phyloP scores from a whole-genome alignment of 1,284 basidiomycete species.

The Leccinum fallax region DNA sequence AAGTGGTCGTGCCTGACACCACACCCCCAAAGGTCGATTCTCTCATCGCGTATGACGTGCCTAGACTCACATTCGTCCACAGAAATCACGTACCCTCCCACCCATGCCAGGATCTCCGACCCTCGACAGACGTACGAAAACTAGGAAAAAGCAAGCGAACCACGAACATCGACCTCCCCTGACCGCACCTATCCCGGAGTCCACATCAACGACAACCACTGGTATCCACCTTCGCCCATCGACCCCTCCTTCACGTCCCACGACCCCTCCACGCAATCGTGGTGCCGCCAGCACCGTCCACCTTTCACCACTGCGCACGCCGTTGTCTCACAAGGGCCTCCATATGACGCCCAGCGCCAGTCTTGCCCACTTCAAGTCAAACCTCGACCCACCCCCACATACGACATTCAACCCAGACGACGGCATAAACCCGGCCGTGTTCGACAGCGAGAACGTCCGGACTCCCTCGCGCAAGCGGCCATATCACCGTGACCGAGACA shows the following conservation, averaged over 20 bases:
- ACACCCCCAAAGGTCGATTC: conserved; percentile 33
- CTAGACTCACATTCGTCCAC: conserved; percentile 10
- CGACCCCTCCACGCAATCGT: conserved; percentile 35
- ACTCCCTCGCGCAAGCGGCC: conserved; percentile 57
- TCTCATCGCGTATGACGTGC: background rate
- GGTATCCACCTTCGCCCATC: conserved; percentile 35
- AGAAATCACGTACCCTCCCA: conserved; percentile 41
- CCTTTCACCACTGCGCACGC: conserved; percentile 63
- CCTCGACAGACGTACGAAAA: conserved; percentile 40
- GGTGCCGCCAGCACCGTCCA: conserved; percentile 31
- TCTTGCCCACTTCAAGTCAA: conserved; percentile 63
- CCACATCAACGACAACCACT: background rate
- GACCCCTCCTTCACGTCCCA: conserved; percentile 30
- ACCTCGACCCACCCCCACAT: conserved; percentile 62
- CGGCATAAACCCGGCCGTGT: conserved; percentile 41
- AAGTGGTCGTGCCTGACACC: conserved; percentile 13
- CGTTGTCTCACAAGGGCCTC: conserved; percentile 65
- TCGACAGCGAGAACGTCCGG: conserved; percentile 44
- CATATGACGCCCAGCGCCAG: conserved; percentile 66
- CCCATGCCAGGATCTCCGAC: conserved; percentile 56
- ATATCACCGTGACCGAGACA: conserved; percentile 33
- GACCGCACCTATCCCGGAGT: conserved; percentile 33
- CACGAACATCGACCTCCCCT: conserved; percentile 29
- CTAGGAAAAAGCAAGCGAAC: conserved; percentile 33
- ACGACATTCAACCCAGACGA: conserved; percentile 40